Evolutionary conservation across 108 stramenopile genomes (phyloP).

Genomic region (Pseudonitzschia multiseries): DNA sequence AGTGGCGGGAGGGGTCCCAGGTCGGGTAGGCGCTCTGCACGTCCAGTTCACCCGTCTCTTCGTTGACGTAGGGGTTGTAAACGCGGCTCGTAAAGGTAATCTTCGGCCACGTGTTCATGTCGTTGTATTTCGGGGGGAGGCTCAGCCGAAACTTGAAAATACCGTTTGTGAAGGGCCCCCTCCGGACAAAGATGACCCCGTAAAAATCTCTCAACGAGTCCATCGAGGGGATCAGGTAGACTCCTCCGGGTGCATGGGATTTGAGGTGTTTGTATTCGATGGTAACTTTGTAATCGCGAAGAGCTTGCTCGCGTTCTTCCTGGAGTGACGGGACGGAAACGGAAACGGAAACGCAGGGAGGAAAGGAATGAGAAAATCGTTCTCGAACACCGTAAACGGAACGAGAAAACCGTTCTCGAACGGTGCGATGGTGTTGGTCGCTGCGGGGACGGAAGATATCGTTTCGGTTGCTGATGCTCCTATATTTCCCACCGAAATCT

Average conservation of each 20-base stretch:
- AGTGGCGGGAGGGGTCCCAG: conserved; percentile 90
- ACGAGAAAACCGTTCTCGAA: not conserved
- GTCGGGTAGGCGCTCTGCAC: conserved; percentile 68
- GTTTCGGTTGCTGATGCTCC: not conserved
- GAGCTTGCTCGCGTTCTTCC: conserved; percentile 83
- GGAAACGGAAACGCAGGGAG: not conserved
- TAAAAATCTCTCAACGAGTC: conserved; percentile 81
- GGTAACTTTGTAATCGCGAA: conserved; percentile 91
- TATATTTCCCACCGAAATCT: not conserved
- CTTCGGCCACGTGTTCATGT: conserved; percentile 74
- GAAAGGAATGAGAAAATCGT: not conserved
- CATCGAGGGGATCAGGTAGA: conserved; percentile 86
- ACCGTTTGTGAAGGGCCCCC: conserved; percentile 87
- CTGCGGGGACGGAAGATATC: not conserved
- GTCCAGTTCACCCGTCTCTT: conserved; percentile 83
- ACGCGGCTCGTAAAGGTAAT: conserved; percentile 81
- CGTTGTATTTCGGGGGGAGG: conserved; percentile 89
- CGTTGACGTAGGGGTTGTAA: conserved; percentile 90
- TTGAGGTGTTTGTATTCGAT: conserved; percentile 96
- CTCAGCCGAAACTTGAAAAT: conserved; percentile 92
- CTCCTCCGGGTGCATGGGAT: conserved; percentile 88
- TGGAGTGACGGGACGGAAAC: conserved; percentile 23
- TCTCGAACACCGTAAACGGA: not conserved
- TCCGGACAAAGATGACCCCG: conserved; percentile 92
- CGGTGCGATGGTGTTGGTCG: not conserved